Conservation (phyloP, 805 yeast species). For the Spathaspora girioi region DNA sequence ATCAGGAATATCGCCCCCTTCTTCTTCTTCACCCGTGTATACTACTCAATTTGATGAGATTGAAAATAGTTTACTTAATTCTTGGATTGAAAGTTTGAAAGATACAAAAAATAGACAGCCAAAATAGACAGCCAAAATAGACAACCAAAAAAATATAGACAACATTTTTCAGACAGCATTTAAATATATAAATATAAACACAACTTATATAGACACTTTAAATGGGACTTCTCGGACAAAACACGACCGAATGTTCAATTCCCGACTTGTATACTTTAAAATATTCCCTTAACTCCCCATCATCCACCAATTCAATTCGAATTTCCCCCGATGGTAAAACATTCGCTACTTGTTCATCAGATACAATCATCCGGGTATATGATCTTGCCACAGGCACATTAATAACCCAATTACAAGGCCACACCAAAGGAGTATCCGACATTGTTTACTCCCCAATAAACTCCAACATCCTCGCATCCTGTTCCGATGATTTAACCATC, state of each 20-base stretch:
- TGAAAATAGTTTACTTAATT: constrained; percentile 34
- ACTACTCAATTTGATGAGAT: constrained; percentile 31
- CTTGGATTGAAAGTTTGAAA: constrained; percentile 40
- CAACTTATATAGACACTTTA: neutral
- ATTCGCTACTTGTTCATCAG: constrained; percentile 50
- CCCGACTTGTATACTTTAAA: neutral
- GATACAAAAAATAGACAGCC: neutral
- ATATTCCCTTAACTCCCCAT: neutral
- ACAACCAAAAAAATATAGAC: no score
- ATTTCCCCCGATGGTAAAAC: constrained; percentile 58
- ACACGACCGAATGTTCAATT: neutral
- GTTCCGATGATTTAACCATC: constrained; percentile 80
- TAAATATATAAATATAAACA: no score
- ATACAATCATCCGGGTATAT: constrained; percentile 24
- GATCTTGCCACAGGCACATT: constrained; percentile 23
- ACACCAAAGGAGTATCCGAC: constrained; percentile 69
- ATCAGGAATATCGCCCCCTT: no score
- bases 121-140: no score
- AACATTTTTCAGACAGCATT: no score
- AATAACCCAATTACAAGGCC: constrained; percentile 46
- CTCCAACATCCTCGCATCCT: constrained; percentile 69
- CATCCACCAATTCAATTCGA: constrained; percentile 43
- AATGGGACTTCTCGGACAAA: neutral
- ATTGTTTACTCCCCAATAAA: constrained; percentile 72
- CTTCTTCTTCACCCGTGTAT: neutral